Conservation (phyloP, 2,329 filamentous ascomycete species). For the Biscogniauxia sp. region DNA sequence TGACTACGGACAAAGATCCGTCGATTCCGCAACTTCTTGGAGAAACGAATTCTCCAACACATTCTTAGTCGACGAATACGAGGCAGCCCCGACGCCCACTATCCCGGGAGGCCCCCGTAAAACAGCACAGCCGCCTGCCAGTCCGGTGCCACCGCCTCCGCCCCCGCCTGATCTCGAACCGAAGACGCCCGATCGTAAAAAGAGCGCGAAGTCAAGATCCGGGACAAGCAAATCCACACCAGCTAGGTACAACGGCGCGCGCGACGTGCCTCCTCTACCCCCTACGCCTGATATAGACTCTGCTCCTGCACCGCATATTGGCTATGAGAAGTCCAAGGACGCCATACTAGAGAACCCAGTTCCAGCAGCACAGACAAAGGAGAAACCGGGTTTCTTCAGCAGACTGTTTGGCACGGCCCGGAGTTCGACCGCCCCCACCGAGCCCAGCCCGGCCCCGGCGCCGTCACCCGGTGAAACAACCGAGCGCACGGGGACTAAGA, state of each 20-base stretch:
- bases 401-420: slow-evolving; percentile 82
- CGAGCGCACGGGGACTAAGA: slow-evolving; percentile 39
- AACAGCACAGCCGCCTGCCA: slow-evolving; percentile 32
- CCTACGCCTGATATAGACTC: slow-evolving; percentile 40
- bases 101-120: slow-evolving; percentile 75
- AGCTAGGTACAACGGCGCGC: slow-evolving; percentile 29
- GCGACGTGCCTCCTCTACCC: slow-evolving; percentile 30
- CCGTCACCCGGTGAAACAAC: slow-evolving; percentile 37
- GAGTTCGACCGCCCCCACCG: slow-evolving; percentile 37
- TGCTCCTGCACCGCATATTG: slow-evolving; percentile 56
- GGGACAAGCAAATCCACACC: slow-evolving; percentile 28
- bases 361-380: slow-evolving; percentile 52
- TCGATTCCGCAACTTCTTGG: slow-evolving; percentile 35
- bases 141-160: slow-evolving; percentile 36
- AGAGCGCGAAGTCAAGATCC: slow-evolving; percentile 53
- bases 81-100: slow-evolving; percentile 83
- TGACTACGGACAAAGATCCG: slow-evolving; percentile 58
- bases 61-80: slow-evolving; percentile 60
- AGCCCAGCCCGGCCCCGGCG: slow-evolving; percentile 30
- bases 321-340: slow-evolving; percentile 59
- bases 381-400: slow-evolving; percentile 85
- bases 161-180: slow-evolving; percentile 41
- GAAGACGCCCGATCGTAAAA: slow-evolving; percentile 38
- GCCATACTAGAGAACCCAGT: slow-evolving; percentile 41
- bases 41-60: slow-evolving; percentile 49